Evolutionary conservation across 345 rosid species (phyloP), one percentile per base, ranked within the genome.

Genomic region (Hibiscus mutabilis): DNA sequence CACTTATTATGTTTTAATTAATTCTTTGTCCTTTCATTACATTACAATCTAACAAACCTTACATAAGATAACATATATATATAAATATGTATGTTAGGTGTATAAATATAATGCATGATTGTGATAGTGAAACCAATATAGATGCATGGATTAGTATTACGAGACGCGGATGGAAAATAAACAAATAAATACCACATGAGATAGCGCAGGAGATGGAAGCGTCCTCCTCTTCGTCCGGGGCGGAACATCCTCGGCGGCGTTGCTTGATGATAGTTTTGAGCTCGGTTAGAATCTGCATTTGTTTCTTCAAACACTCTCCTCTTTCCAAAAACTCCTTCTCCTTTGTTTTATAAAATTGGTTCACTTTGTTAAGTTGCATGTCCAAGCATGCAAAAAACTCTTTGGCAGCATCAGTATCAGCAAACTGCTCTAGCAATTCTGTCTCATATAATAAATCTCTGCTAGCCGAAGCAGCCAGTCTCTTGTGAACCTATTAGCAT

Each of bases 241-340:
- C 22, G 55, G 84, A 74, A 76, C 75, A 79, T 70, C 80, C 96
- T 79, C 79, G 84, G 21, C 68, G 52, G 2, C 77, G 19, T 46
- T 84, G 84, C 72, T 82, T 84, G 60, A 92, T 74, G n/a, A 88
- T 87, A 44, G 78, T 61, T 77, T 84, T 89, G 75, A 96, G 89
- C 70, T 92, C 88, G 55, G 74, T 72, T 62, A 92, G 98, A 74
- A 92, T 88, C 75, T 89, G 88, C 91, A 92, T 77, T 78, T 96
- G 99, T 75, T 88, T 86, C 88, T 85, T 92, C 84, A 92, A 74
- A 24, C 82, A 79, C 12, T 92, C 98, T 27, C 91, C 96, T 82
- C 99, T 92, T 33, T 88, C 96, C 84, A 91, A 21, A 82, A 96
- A 92, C 84, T 91, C 97, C 57, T 83, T 86, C 88, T 96, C 99